Conservation (phyloP, 2,329 filamentous ascomycete genomes). For the Paracorniculantispora psalliotae region DNA sequence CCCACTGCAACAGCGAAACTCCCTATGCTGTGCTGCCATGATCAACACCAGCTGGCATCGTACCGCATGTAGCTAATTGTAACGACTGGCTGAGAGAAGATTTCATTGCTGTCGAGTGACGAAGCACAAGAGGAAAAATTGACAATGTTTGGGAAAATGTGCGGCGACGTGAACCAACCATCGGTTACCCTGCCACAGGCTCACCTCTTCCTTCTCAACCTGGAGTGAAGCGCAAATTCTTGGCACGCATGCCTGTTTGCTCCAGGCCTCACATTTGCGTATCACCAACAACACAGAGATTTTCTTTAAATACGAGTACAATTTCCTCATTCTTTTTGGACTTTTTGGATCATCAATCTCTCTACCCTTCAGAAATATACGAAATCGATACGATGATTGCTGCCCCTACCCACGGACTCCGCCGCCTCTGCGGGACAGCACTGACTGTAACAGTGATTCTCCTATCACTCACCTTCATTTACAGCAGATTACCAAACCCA, state of each 20-base stretch:
- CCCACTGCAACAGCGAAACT: too few species aligned
- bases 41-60: too few species aligned
- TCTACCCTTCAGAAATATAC: background rate
- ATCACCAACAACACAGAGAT: background rate
- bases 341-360: background rate
- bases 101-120: too few species aligned
- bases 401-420: background rate
- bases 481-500: background rate
- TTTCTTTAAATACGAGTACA: background rate
- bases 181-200: background rate
- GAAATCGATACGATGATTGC: background rate
- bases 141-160: background rate
- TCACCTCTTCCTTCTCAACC: slow-evolving; percentile 10
- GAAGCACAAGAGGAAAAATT: background rate
- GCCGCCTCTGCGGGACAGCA: background rate
- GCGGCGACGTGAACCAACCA: background rate
- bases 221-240: background rate
- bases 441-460: background rate
- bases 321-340: background rate
- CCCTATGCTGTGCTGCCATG: too few species aligned
- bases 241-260: slow-evolving; percentile 1
- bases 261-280: background rate
- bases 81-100: too few species aligned
- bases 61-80: too few species aligned
- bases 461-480: background rate